phyloP scores from a whole-genome alignment of 305 asterid species.

The Fraxinus sp. region DNA sequence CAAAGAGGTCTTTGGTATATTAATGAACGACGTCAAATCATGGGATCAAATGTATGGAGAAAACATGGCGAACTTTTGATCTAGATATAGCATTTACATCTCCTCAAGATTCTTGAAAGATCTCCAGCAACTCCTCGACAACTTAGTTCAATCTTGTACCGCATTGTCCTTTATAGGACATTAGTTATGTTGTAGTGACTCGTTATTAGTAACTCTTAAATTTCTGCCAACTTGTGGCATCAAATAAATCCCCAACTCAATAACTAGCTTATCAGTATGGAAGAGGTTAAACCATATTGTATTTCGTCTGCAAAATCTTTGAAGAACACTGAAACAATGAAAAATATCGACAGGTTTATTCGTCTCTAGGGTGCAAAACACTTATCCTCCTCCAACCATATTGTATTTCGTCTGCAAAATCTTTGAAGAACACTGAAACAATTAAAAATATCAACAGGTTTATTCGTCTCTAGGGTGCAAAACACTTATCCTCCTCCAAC shows the following conservation, averaged over 20 bases:
- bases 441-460: not conserved
- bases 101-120: not conserved
- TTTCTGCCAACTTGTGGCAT: not conserved
- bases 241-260: not conserved
- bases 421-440: not conserved
- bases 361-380: too few relatives aligned
- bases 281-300: not conserved
- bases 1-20: not conserved
- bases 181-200: not conserved
- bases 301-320: not conserved
- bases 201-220: not conserved
- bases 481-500: not conserved
- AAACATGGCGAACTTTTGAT: not conserved
- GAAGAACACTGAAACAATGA: not conserved
- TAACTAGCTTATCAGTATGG: not conserved
- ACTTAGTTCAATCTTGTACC: not conserved
- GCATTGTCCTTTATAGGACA: not conserved
- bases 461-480: too few relatives aligned
- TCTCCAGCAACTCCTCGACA: not conserved
- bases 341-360: not conserved
- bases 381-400: not conserved
- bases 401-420: not conserved
- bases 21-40: not conserved
- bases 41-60: not conserved
- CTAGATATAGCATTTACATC: not conserved